These are phyloP conservation scores for Solanum tacnaense DNA, from an alignment of 257 asterid genomes.

Conservation along the genomic window DNA sequence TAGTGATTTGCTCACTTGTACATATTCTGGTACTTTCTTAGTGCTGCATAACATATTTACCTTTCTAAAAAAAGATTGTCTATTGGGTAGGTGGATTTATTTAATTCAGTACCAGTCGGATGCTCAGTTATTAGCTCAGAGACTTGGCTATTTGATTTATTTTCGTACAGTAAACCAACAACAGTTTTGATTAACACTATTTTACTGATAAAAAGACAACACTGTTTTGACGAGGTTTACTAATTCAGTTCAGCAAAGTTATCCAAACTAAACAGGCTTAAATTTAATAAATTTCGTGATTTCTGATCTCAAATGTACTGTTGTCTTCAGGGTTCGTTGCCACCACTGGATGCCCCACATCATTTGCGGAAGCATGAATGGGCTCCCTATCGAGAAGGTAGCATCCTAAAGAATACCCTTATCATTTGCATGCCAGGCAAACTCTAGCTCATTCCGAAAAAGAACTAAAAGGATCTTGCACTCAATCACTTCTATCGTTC, in stretches of 20 bases:
- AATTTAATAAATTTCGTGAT: neutral
- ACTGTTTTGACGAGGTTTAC: neutral
- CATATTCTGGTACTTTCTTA: neutral
- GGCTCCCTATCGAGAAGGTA: slow-evolving; percentile 96
- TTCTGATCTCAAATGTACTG: neutral
- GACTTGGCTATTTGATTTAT: neutral
- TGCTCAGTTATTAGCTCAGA: neutral
- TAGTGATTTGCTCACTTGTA: neutral
- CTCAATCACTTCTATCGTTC: neutral
- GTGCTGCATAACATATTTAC: neutral
- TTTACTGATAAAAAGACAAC: neutral
- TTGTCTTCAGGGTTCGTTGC: slow-evolving; percentile 64
- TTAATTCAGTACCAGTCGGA: neutral
- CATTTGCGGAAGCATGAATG: slow-evolving; percentile 97
- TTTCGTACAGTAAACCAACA: neutral
- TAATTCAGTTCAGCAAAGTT: neutral
- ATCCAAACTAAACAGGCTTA: neutral
- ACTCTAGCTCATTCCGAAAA: neutral
- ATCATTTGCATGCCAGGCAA: neutral
- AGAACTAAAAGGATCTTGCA: neutral
- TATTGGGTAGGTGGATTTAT: neutral
- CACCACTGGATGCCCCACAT: slow-evolving; percentile 95
- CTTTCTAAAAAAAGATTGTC: neutral
- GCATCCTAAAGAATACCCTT: neutral
- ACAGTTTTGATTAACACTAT: neutral